Evolutionary conservation across 257 asterid species (phyloP), one percentile per base, ranked within the genome.

Genomic region (Solanum rostratum): DNA sequence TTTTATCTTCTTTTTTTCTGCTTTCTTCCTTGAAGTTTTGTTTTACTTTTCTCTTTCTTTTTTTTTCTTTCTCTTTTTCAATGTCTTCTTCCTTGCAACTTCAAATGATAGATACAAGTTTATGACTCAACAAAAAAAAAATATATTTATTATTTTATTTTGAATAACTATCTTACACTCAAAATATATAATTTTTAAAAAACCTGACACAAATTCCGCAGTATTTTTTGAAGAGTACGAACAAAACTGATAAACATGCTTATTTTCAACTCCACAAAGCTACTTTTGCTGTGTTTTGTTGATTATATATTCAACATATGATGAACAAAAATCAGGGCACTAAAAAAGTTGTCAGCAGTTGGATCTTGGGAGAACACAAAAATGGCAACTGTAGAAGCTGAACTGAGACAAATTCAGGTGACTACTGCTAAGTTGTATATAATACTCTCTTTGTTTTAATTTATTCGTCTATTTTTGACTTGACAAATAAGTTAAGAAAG

Each of bases 291-390:
- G 4, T 80, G 46, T 6, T 3, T 52, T 10, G 7, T 73, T 84
- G 19, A n/a, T 81, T 24, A 7, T 22, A n/a, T 33, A 43, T 33
- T 76, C 33, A 22, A 29, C 20, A 8, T 18, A 27, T n/a, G 50
- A 79, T 45, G 63, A 79, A 45, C 50, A 70, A 82, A 78, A 0
- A 18, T 81, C 92, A 93, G 97, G 91, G 92, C 95, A 12, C 63
- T 81, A 37, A 92, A 90, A 81, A 92, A 90, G 84, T 65, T 90
- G 70, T 87, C 89, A 76, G 86, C 87, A 7, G 68, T 92, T 66
- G 94, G 87, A 87, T 86, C 92, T 39, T 91, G 95, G 97, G 95
- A 92, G 90, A 90, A 86, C 73, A 69, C 85, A 7, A 90, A 87
- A 87, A 92, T 83, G 68, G 91, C 93, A 71, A 79, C 84, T 19